Percentiles rank a stretch among this genome's conserved stretches.
Evolutionary conservation across 129 eudicot species (phyloP).

Genomic region (Pulicaria dysenterica): DNA sequence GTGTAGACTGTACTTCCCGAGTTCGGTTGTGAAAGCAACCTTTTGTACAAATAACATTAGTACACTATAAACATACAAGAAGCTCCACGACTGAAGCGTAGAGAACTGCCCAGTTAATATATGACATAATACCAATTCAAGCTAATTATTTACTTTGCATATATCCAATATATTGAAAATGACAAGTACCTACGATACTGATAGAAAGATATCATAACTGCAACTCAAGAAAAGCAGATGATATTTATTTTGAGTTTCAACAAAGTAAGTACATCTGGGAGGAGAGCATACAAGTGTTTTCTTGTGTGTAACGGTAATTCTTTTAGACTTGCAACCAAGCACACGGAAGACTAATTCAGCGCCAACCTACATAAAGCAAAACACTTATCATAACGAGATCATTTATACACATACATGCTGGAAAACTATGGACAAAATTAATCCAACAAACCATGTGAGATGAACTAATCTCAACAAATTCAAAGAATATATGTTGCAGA

Average conservation of each 20-base stretch:
- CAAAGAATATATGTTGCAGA: background rate
- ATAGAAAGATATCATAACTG: too few species aligned
- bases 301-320: constrained; percentile 95
- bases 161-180: too few species aligned
- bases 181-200: too few species aligned
- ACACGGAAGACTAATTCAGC: constrained; percentile 82
- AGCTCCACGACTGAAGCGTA: too few species aligned
- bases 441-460: background rate
- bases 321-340: constrained; percentile 97
- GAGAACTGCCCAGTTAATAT: too few species aligned
- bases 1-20: too few species aligned
- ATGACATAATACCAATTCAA: too few species aligned
- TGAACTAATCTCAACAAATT: background rate
- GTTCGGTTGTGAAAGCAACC: too few species aligned
- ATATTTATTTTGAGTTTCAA: background rate
- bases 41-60: too few species aligned
- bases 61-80: too few species aligned
- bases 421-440: constrained; percentile 10
- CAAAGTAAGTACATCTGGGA: background rate
- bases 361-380: constrained; percentile 65
- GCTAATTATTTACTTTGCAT: too few species aligned
- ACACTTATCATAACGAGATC: constrained; percentile 10
- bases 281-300: constrained; percentile 77
- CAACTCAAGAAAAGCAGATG: background rate
- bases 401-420: background rate